Evolutionary conservation across 805 yeast genomes (phyloP).

Genomic region (Lachancea lanzarotensis): DNA sequence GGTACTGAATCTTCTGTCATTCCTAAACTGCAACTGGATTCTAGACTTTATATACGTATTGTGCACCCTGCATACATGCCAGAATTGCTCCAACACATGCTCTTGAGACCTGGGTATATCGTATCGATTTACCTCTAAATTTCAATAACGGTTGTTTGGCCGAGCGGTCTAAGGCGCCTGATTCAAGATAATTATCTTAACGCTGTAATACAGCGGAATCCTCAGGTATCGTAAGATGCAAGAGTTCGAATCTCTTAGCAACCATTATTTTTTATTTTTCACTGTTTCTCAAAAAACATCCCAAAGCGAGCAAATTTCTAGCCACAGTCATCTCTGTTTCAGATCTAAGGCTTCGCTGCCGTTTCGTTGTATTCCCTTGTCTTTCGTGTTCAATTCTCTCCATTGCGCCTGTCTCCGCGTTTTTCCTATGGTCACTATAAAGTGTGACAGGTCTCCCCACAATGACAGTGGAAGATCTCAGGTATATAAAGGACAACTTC

Average conservation of each 20-base stretch:
- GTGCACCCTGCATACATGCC: too few species aligned
- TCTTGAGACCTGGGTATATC: too few species aligned
- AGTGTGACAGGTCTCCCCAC: background rate
- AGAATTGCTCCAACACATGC: too few species aligned
- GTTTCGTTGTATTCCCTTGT: too few species aligned
- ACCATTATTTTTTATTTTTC: conserved; percentile 16
- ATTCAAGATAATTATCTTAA: conserved; percentile 24
- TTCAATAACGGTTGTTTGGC: conserved; percentile 22
- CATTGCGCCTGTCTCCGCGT: background rate
- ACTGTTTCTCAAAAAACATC: too few species aligned
- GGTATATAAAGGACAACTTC: background rate
- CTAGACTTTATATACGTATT: too few species aligned
- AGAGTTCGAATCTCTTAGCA: conserved; percentile 29
- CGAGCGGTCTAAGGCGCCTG: conserved; percentile 31
- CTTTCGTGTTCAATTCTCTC: too few species aligned
- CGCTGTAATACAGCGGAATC: conserved; percentile 17
- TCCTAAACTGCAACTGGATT: too few species aligned
- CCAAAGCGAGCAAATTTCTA: background rate
- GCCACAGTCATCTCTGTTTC: too few species aligned
- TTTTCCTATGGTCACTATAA: background rate
- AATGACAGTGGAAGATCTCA: background rate
- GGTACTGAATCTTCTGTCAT: too few species aligned
- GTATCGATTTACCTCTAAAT: too few species aligned
- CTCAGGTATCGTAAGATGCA: conserved; percentile 30
- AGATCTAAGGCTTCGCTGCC: too few species aligned